These are phyloP conservation scores for Trichothecium sympodiale DNA, from an alignment of 2,329 filamentous ascomycete genomes.

Conservation along the genomic window DNA sequence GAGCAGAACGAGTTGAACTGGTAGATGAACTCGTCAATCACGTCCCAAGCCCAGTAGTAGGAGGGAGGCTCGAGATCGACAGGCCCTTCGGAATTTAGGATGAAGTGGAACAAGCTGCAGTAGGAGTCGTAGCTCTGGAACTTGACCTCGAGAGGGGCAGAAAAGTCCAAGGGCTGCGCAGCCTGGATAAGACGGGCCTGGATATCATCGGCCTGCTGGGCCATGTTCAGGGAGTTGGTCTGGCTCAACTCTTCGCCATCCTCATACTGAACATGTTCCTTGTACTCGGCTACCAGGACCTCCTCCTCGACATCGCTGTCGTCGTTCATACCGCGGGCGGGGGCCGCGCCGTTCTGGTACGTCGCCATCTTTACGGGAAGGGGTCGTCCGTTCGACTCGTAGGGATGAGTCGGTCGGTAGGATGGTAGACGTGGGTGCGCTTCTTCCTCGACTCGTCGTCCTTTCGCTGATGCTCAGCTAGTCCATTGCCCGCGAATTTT, in stretches of 20 bases:
- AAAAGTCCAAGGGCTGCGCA: constrained; percentile 90
- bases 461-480: neutral
- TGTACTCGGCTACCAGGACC: constrained; percentile 88
- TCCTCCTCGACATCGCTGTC: constrained; percentile 96
- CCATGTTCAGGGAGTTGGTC: constrained; percentile 56
- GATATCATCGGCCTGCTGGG: constrained; percentile 76
- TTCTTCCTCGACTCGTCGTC: neutral
- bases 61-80: constrained; percentile 95
- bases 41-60: constrained; percentile 99
- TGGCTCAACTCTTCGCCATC: constrained; percentile 73
- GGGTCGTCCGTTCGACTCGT: constrained; percentile 12
- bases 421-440: neutral
- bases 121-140: constrained; percentile 99
- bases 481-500: constrained; percentile 3
- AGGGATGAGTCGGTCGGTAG: constrained; percentile 8
- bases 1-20: constrained; percentile 99
- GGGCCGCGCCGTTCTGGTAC: constrained; percentile 50
- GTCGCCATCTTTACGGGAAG: constrained; percentile 39
- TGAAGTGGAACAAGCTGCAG: constrained; percentile 98
- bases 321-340: constrained; percentile 54
- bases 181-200: constrained; percentile 85
- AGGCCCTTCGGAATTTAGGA: constrained; percentile 97
- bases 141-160: constrained; percentile 90
- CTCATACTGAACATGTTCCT: constrained; percentile 90
- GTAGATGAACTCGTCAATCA: constrained; percentile 99